These are phyloP conservation scores for Tolypocladium cylindrosporum DNA, from an alignment of 2,329 filamentous ascomycete genomes.

Conservation along the genomic window DNA sequence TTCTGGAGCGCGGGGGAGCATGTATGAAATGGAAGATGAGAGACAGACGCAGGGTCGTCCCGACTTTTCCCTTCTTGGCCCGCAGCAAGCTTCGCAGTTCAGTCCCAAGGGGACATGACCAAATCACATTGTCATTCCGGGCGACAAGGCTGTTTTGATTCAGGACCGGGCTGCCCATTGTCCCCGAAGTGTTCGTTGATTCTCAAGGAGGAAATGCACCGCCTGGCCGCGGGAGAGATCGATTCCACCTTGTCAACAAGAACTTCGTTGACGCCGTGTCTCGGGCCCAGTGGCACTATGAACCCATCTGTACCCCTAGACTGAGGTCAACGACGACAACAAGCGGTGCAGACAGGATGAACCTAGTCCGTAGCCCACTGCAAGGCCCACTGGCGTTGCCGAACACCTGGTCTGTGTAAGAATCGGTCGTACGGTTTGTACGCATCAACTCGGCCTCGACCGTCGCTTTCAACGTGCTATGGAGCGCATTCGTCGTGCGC, in stretches of 20 bases:
- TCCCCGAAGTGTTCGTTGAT: background rate
- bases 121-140: background rate
- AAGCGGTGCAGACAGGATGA: background rate
- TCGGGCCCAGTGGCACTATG: background rate
- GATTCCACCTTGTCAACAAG: background rate
- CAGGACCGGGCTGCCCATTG: background rate
- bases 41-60: background rate
- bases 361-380: background rate
- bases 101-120: background rate
- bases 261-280: background rate
- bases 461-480: background rate
- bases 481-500: background rate
- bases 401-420: background rate
- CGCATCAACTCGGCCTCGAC: background rate
- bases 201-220: background rate
- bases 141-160: background rate
- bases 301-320: background rate
- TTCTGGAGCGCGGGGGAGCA: background rate
- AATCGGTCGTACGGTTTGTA: background rate
- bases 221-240: background rate
- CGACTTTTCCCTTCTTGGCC: background rate
- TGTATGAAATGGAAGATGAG: background rate
- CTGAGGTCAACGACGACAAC: background rate
- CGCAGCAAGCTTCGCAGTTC: background rate
- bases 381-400: background rate